Base-by-base conservation (phyloP, 202 grass and related monocot species). In the Panicum virgatum region DNA sequence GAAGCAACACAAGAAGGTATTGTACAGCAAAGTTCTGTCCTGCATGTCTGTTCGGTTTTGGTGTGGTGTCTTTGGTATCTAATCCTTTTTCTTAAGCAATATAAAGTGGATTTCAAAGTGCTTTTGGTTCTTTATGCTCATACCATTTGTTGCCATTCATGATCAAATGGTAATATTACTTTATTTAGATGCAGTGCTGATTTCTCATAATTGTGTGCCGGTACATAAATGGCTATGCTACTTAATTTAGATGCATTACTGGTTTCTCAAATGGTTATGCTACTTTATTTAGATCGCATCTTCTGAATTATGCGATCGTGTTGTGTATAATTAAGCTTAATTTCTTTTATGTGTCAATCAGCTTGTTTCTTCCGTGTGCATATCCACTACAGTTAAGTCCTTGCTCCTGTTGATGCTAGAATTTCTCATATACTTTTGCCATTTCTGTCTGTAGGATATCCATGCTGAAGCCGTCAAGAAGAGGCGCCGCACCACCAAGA, bases 1-100 rank as follows among this genome's bases (percentile, higher is more conserved):
- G 82, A 91, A 91, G 73, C 89, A 91, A 43, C 89, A 88, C 74
- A 91, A 88, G 78, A 91, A 91, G 85, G 89, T 88, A 76, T 23
- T 54, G 51, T 18, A 38, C n/a, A n/a, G n/a, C n/a, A n/a, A n/a
- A n/a, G n/a, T n/a, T n/a, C n/a, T n/a, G n/a, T n/a, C n/a, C n/a
- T n/a, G n/a, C n/a, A n/a, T n/a, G n/a, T n/a, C n/a, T n/a, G n/a
- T 69, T 68, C 10, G 34, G 8, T 3, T 53, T 37, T 73, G 20
- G 36, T 2, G 0, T 3, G 7, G 22, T 38, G 5, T 60, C 8
- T 13, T n/a, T 48, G 13, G 20, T 29, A 14, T 62, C 0, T 16
- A 32, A 14, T 32, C 5, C 13, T 32, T 27, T 62, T 32, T 30
- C 6, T n/a, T 73, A 22, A 54, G 11, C 16, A 36, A 43, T 66